phyloP scores from a whole-genome alignment of 108 stramenopile genomes.

The Schizochytrium sp. region DNA sequence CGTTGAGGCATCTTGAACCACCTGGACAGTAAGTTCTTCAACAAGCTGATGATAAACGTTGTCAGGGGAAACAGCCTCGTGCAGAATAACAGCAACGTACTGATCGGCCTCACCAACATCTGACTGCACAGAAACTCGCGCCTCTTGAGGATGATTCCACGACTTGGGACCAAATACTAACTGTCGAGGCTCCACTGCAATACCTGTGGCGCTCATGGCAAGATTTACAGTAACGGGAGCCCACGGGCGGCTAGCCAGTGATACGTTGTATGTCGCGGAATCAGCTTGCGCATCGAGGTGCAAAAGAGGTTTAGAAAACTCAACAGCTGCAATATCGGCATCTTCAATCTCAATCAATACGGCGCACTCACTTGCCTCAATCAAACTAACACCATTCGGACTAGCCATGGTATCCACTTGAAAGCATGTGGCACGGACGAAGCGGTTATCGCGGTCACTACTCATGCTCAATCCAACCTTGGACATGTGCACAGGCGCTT shows the following conservation, averaged over 20 bases:
- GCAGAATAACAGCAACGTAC: neutral
- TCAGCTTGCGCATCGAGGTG: neutral
- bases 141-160: neutral
- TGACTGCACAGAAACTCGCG: neutral
- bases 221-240: slow-evolving; percentile 23
- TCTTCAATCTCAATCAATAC: slow-evolving; percentile 36
- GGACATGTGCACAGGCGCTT: slow-evolving; percentile 10
- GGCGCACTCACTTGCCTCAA: slow-evolving; percentile 37
- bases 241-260: slow-evolving; percentile 34
- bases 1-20: slow-evolving; percentile 17
- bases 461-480: neutral
- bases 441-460: slow-evolving; percentile 13
- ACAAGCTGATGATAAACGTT: neutral
- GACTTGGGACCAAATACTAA: neutral
- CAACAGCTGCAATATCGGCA: slow-evolving; percentile 10
- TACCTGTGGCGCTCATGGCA: neutral
- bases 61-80: neutral
- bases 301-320: neutral
- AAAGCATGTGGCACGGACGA: neutral
- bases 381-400: neutral
- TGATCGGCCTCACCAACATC: slow-evolving; percentile 50
- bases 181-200: slow-evolving; percentile 50
- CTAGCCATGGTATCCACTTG: neutral
- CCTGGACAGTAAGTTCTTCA: slow-evolving; percentile 26
- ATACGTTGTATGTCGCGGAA: neutral